These are phyloP conservation scores for Linum trigynum DNA, from an alignment of 345 rosid species.

Conservation along the genomic window DNA sequence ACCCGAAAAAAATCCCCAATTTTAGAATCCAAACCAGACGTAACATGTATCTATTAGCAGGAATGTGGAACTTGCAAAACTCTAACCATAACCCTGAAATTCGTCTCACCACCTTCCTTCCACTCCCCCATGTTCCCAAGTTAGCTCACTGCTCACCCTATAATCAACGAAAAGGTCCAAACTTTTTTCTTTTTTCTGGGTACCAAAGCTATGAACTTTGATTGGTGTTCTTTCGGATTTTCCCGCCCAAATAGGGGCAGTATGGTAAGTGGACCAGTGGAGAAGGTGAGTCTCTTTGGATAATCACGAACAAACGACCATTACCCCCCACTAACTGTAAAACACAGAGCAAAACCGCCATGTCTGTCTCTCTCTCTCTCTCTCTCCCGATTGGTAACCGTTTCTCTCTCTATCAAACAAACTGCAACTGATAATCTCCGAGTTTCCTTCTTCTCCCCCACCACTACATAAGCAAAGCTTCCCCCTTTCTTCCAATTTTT, in stretches of 20 bases:
- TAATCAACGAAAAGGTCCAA: not conserved
- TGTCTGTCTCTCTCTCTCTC: too few relatives aligned
- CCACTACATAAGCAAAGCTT: slow-evolving; percentile 11
- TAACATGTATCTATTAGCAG: too few relatives aligned
- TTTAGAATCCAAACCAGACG: too few relatives aligned
- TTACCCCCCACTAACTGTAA: not conserved
- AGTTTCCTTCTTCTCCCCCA: not conserved
- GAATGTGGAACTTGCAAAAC: too few relatives aligned
- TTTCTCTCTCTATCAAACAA: too few relatives aligned
- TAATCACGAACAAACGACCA: not conserved
- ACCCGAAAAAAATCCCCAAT: too few relatives aligned
- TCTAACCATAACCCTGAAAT: too few relatives aligned
- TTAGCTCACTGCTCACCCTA: not conserved
- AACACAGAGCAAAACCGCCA: not conserved
- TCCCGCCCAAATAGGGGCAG: not conserved
- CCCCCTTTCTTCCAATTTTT: slow-evolving; percentile 2
- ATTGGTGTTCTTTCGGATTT: not conserved
- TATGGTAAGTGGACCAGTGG: not conserved
- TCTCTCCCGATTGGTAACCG: too few relatives aligned
- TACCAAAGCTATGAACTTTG: not conserved
- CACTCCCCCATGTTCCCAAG: too few relatives aligned
- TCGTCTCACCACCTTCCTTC: too few relatives aligned
- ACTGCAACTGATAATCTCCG: too few relatives aligned
- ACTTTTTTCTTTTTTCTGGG: too few relatives aligned
- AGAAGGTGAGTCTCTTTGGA: not conserved